Base-by-base conservation (phyloP, 305 asterid species). In the Fraxinus angustifolia region DNA sequence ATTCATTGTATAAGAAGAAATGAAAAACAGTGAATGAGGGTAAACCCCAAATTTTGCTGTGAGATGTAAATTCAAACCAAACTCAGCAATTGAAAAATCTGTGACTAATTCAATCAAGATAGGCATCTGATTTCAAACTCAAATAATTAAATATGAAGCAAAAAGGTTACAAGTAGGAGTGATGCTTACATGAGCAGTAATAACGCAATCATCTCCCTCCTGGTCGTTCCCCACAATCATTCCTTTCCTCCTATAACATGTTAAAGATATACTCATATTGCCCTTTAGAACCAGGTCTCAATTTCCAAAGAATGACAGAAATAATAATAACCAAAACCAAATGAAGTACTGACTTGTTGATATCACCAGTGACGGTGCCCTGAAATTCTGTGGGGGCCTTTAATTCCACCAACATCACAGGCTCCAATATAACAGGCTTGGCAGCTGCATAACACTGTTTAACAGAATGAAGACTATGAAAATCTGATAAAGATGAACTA, bases 361-460 rank as follows among this genome's bases (percentile, higher is more conserved):
- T 90, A 90, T 96, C 99, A 77, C 99, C 99, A 21, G 94, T 93
- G 79, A 96, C 96, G 6, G 95, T 80, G 84, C 99, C 99, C 87
- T 94, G 99, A 84, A 96, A 96, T 83, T 96, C 98, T 50, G 97
- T 75, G n/a, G 98, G 98, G 80, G 88, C 94, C 89, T 93, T 94
- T 28, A 96, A 76, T 78, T 96, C 99, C 83, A 96, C 98, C 87
- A 91, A 77, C 99, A 96, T 96, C 81, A 96, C 90, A 38, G 99
- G 99, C 87, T 96, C 99, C 92, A 96, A 85, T 82, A 96, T 94
- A 79, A 92, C 96, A 83, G 99, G 99, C 81, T 90, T 94, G 72
- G 98, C 95, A 16, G 82, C 76, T 5, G 89, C 26, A 86, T 96
- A 96, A 84, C 95, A 91, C 99, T 93, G 83, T 45, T 71, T 30